Evolutionary conservation across 345 rosid genomes (phyloP).

Genomic region (Eutrema yunnanense): DNA sequence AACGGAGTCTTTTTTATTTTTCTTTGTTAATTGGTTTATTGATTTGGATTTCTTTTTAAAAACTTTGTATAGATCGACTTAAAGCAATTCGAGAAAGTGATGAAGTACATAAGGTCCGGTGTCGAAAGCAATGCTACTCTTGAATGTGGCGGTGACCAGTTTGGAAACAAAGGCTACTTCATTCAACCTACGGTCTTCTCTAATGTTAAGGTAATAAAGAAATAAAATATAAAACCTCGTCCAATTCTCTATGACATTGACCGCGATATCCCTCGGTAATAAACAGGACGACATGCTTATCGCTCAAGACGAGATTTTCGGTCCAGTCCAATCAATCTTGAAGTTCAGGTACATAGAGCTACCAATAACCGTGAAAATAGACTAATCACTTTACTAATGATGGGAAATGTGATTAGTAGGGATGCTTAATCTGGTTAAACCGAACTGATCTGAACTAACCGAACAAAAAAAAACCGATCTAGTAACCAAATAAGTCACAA

Average conservation of each 20-base stretch:
- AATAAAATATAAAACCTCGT: not conserved
- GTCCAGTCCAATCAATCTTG: constrained; percentile 93
- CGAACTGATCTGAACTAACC: no score
- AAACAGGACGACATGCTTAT: constrained; percentile 85
- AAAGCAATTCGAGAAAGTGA: constrained; percentile 75
- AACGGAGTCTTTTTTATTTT: not conserved
- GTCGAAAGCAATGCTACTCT: constrained; percentile 74
- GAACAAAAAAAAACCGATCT: not conserved
- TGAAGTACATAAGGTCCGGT: constrained; percentile 70
- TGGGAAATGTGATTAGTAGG: not conserved
- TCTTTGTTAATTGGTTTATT: not conserved
- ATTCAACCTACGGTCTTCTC: constrained; percentile 97
- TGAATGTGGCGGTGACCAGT: constrained; percentile 80
- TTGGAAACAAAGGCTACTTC: constrained; percentile 78
- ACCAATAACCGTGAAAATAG: not conserved
- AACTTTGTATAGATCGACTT: constrained; percentile 49
- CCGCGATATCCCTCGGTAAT: not conserved
- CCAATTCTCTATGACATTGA: not conserved
- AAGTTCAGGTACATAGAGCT: constrained; percentile 59
- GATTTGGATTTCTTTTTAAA: not conserved
- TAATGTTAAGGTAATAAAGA: constrained; percentile 51
- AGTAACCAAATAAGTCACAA: not conserved
- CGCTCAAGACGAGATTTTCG: constrained; percentile 92
- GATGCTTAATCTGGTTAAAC: not conserved
- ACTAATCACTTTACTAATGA: not conserved